Base-by-base conservation (phyloP, 164 flowering plant genomes). In the Cinnamomum micranthum region DNA sequence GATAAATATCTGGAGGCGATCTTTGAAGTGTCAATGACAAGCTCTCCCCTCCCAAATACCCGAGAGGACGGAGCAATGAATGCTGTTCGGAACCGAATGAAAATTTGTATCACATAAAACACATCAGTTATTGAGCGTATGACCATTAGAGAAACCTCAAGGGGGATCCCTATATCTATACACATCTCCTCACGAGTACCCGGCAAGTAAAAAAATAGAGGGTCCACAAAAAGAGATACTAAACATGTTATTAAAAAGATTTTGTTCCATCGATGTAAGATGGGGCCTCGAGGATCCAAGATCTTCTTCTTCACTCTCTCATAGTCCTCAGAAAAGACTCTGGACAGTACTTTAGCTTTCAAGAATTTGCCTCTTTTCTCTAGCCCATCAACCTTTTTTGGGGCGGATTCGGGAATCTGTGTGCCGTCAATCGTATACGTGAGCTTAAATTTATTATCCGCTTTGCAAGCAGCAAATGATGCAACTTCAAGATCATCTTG, bases 11-110 rank as follows among this genome's bases (percentile, higher is more conserved):
- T 85, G 2, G 73, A 69, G 1, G 94, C 94, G 70, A 95, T 91
- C 83, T 93, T 89, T 2, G 80, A 74, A 70, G 89, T 70, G 64
- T 93, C 91, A 22, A 90, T 87, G 10, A 93, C 97, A 72, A 95
- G 96, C 82, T 95, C 97, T 52, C 99, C 99, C 84, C 97, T 86
- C 74, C 98, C 99, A 84, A 95, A 92, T 2, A 93, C 97, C 63
- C 94, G 95, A 75, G 98, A 95, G 80, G 93, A 90, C 58, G 99
- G 99, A 4, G 96, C 98, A 22, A 95, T 83, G 74, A 83, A 95
- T 68, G 99, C 99, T 24, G 97, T 95, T 17, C 86, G 85, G 79
- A 93, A 95, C 59, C 86, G 82, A n/a, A 88, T 84, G 51, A 74
- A 83, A 70, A 95, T 91, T 72, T 95, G 93, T 75, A 89, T 76